A percentile compares a stretch with the other conserved stretches of the same genome.
Evolutionary conservation across 768 basidiomycete genomes (phyloP).

Genomic region (Pisolithus microcarpus): DNA sequence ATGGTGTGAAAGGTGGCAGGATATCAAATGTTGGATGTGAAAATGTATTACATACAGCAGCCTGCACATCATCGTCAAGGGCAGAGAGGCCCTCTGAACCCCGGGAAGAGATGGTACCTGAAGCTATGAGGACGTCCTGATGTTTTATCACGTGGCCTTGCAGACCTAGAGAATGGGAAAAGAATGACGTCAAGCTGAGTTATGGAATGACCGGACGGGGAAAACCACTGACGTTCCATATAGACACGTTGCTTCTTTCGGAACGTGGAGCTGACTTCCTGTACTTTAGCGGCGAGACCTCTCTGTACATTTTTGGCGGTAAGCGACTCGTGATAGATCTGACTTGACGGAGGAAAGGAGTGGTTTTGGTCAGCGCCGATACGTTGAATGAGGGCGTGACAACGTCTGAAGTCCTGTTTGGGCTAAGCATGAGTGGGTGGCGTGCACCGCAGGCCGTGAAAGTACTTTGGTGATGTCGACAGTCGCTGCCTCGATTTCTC

Average conservation of each 20-base stretch:
- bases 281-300: conserved; percentile 91
- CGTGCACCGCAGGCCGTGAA: background rate
- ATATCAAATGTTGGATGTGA: conserved; percentile 9
- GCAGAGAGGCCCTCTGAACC: conserved; percentile 79
- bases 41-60: conserved; percentile 52
- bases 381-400: conserved; percentile 53
- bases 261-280: conserved; percentile 86
- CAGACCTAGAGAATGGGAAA: conserved; percentile 49
- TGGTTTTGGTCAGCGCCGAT: conserved; percentile 56
- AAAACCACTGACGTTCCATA: conserved; percentile 79
- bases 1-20: conserved; percentile 1
- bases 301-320: conserved; percentile 93
- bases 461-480: conserved; percentile 80
- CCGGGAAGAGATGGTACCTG: conserved; percentile 75
- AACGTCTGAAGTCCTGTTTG: conserved; percentile 33
- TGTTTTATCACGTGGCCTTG: conserved; percentile 98
- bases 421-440: conserved; percentile 8
- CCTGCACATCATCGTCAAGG: conserved; percentile 85
- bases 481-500: conserved; percentile 84
- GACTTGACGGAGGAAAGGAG: conserved; percentile 52
- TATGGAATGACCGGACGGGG: conserved; percentile 1
- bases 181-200: conserved; percentile 7
- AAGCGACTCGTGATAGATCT: conserved; percentile 44
- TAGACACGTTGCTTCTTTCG: conserved; percentile 98
- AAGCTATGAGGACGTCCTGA: conserved; percentile 87